phyloP scores from a whole-genome alignment of 306 rosid genomes.

The Echinosophora koreensis region DNA sequence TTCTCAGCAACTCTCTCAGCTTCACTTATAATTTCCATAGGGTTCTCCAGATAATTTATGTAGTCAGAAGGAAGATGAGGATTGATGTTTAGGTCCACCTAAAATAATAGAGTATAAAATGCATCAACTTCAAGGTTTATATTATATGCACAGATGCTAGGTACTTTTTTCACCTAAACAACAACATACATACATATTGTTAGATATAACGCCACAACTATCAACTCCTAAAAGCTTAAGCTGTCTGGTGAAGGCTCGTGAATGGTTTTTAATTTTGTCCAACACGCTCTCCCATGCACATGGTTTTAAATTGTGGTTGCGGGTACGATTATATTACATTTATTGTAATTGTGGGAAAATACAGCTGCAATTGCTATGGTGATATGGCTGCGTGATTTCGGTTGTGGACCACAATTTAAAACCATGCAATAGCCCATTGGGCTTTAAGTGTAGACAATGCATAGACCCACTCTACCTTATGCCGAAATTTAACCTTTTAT shows the following conservation, averaged over 20 bases:
- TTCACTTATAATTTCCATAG: conserved; percentile 82
- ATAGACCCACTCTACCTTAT: no score
- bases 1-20: conserved; percentile 87
- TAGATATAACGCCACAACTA: neutral
- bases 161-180: conserved; percentile 17
- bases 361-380: no score
- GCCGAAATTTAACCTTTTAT: no score
- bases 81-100: conserved; percentile 82
- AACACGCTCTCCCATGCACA: no score
- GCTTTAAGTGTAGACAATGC: no score
- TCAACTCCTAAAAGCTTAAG: neutral
- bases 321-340: no score
- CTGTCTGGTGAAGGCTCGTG: neutral
- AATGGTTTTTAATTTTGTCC: no score
- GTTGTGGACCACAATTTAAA: no score
- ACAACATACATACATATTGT: neutral
- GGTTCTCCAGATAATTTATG: conserved; percentile 90
- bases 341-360: no score
- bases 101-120: conserved; percentile 42
- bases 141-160: conserved; percentile 1
- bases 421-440: no score
- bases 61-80: conserved; percentile 91
- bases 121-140: conserved; percentile 28
- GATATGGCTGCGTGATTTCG: no score
- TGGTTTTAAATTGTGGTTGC: no score